A percentile compares a stretch with the other conserved stretches of the same genome.
Evolutionary conservation across 495 filamentous ascomycete genomes (phyloP).

Genomic region (Lentithecium fluviatile): DNA sequence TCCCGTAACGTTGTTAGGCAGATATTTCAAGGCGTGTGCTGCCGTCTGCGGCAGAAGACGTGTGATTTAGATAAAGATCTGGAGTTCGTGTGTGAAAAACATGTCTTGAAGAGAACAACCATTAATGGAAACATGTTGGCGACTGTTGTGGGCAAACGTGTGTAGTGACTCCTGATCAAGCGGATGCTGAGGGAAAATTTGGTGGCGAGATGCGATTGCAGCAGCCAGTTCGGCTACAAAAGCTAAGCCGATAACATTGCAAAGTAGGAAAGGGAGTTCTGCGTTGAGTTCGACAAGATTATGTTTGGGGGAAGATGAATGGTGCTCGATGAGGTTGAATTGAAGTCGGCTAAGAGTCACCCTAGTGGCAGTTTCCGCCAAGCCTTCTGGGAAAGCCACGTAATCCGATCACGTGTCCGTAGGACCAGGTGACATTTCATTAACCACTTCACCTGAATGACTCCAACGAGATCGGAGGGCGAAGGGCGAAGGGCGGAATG

Average conservation of each 20-base stretch:
- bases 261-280: too few species aligned
- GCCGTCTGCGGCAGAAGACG: constrained; percentile 31
- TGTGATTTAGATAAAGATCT: constrained; percentile 41
- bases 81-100: constrained; percentile 52
- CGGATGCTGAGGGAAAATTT: neutral
- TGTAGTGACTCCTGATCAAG: constrained; percentile 4
- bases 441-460: too few species aligned
- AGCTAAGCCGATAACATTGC: neutral
- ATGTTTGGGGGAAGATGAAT: neutral
- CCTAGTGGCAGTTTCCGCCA: neutral
- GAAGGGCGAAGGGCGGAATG: too few species aligned
- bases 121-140: constrained; percentile 60
- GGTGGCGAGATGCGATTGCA: neutral
- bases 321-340: neutral
- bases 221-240: neutral
- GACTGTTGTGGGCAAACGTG: neutral
- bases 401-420: neutral
- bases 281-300: too few species aligned
- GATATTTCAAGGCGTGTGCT: constrained; percentile 7
- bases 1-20: constrained; percentile 1
- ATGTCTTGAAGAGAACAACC: constrained; percentile 52
- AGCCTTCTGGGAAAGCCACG: neutral
- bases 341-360: constrained; percentile 1
- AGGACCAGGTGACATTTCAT: too few species aligned
- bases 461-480: too few species aligned